Base-by-base conservation (phyloP, 73 alveolate species). In the Tetrahymena malaccensis region DNA sequence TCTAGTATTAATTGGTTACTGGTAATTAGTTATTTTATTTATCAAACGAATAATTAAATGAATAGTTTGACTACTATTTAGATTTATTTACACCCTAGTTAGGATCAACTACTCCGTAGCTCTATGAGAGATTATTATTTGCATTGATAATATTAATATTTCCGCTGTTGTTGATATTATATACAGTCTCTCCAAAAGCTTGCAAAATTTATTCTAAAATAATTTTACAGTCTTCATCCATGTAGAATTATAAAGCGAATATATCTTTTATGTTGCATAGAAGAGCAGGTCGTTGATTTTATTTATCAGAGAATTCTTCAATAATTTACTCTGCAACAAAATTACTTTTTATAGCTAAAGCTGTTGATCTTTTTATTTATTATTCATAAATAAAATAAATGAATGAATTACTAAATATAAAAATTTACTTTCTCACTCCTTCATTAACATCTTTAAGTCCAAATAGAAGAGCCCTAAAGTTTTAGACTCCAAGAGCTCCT, bases 371-470 rank as follows among this genome's bases (percentile, higher is more conserved):
- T 56, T 56, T 5, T 56, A 56, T 56, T 22, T 6, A 3, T 4
- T 3, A 56, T 5, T 55, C 43, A 40, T 0, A n/a, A 57, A 57
- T 27, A 16, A 57, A 57, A n/a, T 22, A 70, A 70, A 25, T 27
- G 1, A 9, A 9, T 12, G 0, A 27, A 27, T 31, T 70, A n/a
- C 31, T 3, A 50, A 11, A 2, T 2, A 85, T 94, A 34, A 94
- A 70, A 19, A n/a, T 27, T 70, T 70, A 70, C 96, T 98, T 98
- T 97, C 99, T 97, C 33, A 98, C 99, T 84, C 96, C 93, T 58
- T 97, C 98, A 70, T 97, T 96, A 43, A 95, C 93, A 94, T 98
- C 99, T 93, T 98, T 99, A 44, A 98, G 96, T 10, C 99, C 99
- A 43, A 98, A 94, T 93, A 98, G 93, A 85, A 98, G 96, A 83